Base-by-base conservation (phyloP, 495 filamentous ascomycete species). In the Annulohypoxylon bovei region DNA sequence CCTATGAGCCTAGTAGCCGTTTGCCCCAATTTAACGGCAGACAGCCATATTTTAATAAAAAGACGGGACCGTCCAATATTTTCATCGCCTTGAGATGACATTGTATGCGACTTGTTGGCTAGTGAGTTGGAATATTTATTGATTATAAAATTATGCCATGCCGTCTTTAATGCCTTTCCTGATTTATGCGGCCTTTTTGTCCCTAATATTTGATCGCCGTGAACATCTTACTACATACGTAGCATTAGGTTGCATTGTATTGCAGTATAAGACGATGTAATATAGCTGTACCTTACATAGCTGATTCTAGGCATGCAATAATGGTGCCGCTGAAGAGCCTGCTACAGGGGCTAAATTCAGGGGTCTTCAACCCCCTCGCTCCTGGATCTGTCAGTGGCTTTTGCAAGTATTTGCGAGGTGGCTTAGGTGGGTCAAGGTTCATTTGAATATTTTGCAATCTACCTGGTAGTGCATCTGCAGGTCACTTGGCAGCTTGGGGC, bases 1-100 rank as follows among this genome's bases (percentile, higher is more conserved):
- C 28, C 64, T 59, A 72, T 72, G 69, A 68, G 68, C 70, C 70
- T 49, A 54, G 68, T 49, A 54, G 68, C 58, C 35, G 53, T 71
- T 68, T 72, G 64, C 39, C 39, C 28, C 27, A 64, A 52, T 64
- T 60, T 67, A 72, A 64, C 64, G 64, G 69, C 46, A 58, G 37
- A 68, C 39, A 68, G 40, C 60, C 60, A 53, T 54, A 42, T 62
- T 42, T 9, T 50, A 57, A 61, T 52, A 16, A 49, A 65, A 37
- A 25, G 44, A n/a, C 55, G 30, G 35, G 50, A 47, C 44, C 59
- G 35, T 47, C 33, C 6, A 42, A 42, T 30, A n/a, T 53, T 53
- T 52, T 63, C 54, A 6, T 14, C 8, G 47, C 18, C 8, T 23
- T 35, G 30, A 28, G 11, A 27, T 32, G 40, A 60, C 6, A 44